These are phyloP conservation scores for Fusarium sp. DNA, from an alignment of 2,329 filamentous ascomycete species.

Conservation along the genomic window DNA sequence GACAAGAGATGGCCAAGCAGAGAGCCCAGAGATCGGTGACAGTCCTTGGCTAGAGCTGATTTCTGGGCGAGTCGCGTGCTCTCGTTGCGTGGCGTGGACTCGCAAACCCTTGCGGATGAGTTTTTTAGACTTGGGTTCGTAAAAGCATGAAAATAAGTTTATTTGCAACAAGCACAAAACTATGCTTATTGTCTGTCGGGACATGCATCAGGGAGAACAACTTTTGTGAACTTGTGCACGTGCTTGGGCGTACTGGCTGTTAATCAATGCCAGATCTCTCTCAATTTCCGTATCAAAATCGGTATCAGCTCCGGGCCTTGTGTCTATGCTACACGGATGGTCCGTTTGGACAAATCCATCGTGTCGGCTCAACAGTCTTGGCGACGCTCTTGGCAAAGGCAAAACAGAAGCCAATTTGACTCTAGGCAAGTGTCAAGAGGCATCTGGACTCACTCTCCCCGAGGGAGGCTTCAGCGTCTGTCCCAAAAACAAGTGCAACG, in stretches of 20 bases:
- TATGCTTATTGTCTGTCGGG: slow-evolving; percentile 12
- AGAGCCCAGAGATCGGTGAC: slow-evolving; percentile 12
- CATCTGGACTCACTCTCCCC: background rate
- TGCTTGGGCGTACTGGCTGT: slow-evolving; percentile 1
- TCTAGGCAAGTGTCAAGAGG: background rate
- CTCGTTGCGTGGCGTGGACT: slow-evolving; percentile 4
- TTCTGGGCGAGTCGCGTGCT: slow-evolving; percentile 33
- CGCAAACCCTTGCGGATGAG: slow-evolving; percentile 2
- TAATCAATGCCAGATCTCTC: background rate
- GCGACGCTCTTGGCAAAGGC: background rate
- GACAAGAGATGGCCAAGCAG: slow-evolving; percentile 20
- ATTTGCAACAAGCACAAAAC: slow-evolving; percentile 5
- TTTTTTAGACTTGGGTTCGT: slow-evolving; percentile 10
- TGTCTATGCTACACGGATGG: background rate
- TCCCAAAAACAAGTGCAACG: background rate
- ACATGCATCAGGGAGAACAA: no score
- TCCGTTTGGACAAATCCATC: slow-evolving; percentile 1
- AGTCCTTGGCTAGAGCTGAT: slow-evolving; percentile 24
- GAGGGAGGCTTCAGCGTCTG: background rate
- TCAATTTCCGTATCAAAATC: background rate
- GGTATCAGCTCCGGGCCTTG: background rate
- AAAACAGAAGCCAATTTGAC: background rate
- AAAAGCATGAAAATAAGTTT: slow-evolving; percentile 16
- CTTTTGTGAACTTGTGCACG: slow-evolving; percentile 1
- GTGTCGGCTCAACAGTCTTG: slow-evolving; percentile 5